Percentiles rank a stretch among this genome's conserved stretches.
Conservation (phyloP, 2,329 filamentous ascomycete species). For the Beauveria brongniartii region DNA sequence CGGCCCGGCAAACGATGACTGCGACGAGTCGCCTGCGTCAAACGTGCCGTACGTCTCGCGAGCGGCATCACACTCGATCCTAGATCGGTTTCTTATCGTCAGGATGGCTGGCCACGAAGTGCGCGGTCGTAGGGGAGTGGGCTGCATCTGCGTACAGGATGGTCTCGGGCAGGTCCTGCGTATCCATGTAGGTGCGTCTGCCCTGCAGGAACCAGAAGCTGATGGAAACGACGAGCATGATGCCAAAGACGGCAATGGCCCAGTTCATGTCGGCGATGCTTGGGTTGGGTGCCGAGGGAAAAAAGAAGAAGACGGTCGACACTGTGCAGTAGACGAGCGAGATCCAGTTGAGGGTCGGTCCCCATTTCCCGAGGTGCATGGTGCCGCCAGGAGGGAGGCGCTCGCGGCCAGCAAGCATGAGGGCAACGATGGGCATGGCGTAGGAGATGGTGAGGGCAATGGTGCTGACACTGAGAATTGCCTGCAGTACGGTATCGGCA, state of each 20-base stretch:
- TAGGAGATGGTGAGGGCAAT: slow-evolving; percentile 46
- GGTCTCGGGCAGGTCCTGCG: slow-evolving; percentile 13
- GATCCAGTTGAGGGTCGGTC: slow-evolving; percentile 36
- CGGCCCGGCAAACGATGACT: not conserved
- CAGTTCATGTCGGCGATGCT: slow-evolving; percentile 46
- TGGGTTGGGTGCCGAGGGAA: slow-evolving; percentile 38
- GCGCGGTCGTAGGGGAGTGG: not conserved
- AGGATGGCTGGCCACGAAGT: not conserved
- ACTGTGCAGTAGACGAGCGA: slow-evolving; percentile 43
- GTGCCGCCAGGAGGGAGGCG: slow-evolving; percentile 37
- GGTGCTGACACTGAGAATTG: slow-evolving; percentile 47
- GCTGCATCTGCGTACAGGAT: slow-evolving; percentile 12
- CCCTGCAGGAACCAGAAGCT: slow-evolving; percentile 44
- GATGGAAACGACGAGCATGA: slow-evolving; percentile 43
- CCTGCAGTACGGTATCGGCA: slow-evolving; percentile 42
- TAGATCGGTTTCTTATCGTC: slow-evolving; percentile 11
- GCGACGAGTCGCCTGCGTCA: not conserved
- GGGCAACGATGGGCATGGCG: slow-evolving; percentile 38
- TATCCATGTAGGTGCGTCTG: slow-evolving; percentile 23
- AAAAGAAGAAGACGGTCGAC: slow-evolving; percentile 49
- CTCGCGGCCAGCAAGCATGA: slow-evolving; percentile 43
- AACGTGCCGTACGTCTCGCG: slow-evolving; percentile 4
- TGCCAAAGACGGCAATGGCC: slow-evolving; percentile 47
- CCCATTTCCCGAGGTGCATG: slow-evolving; percentile 38
- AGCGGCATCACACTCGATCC: not conserved